phyloP scores from a whole-genome alignment of 768 basidiomycete species.

The Suillus hirtellus region DNA sequence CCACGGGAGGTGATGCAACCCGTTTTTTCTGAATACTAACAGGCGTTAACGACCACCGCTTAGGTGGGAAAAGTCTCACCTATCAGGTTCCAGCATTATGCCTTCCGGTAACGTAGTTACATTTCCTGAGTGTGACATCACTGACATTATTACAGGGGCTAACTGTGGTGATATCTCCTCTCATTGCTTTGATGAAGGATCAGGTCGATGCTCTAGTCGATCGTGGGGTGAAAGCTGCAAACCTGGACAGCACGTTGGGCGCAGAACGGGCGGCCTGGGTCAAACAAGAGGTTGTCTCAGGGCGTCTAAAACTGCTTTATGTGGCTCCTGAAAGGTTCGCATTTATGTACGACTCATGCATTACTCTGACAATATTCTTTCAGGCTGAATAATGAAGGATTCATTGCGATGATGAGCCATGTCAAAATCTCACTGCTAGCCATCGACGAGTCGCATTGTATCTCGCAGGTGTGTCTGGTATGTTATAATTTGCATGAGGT shows the following conservation, averaged over 20 bases:
- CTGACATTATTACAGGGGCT: conserved; percentile 19
- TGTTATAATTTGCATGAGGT: neutral
- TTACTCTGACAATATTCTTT: neutral
- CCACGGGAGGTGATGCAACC: conserved; percentile 35
- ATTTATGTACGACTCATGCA: neutral
- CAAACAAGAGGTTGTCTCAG: conserved; percentile 36
- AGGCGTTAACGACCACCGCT: conserved; percentile 1
- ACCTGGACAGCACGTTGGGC: conserved; percentile 40
- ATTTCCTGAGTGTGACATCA: neutral
- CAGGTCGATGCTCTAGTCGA: conserved; percentile 38
- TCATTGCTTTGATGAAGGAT: conserved; percentile 39
- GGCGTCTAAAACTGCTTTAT: conserved; percentile 47
- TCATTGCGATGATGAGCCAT: conserved; percentile 43
- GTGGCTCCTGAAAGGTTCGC: conserved; percentile 45
- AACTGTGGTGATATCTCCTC: conserved; percentile 40
- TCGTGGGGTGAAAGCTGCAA: conserved; percentile 39
- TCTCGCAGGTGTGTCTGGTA: conserved; percentile 36
- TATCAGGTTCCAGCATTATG: conserved; percentile 44
- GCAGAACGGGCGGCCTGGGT: conserved; percentile 34
- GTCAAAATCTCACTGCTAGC: conserved; percentile 48
- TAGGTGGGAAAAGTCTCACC: conserved; percentile 41
- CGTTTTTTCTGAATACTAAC: neutral
- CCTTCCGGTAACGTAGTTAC: conserved; percentile 26
- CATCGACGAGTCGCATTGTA: conserved; percentile 52
- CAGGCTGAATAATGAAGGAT: conserved; percentile 47